phyloP scores from a whole-genome alignment of 2,329 filamentous ascomycete species.

The Sporothrix pallida region DNA sequence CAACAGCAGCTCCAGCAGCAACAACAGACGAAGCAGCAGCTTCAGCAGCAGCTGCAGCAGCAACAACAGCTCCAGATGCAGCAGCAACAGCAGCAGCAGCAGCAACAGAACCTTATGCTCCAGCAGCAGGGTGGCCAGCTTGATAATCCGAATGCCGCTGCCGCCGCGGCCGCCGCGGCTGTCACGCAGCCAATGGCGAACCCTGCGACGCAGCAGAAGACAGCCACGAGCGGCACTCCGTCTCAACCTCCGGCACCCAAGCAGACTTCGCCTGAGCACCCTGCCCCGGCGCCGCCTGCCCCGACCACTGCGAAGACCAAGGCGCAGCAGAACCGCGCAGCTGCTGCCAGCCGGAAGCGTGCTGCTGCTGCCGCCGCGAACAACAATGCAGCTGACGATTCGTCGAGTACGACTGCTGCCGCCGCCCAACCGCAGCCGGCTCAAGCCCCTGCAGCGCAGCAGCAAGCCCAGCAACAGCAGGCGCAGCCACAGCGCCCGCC shows the following conservation, averaged over 20 bases:
- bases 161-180: conserved; percentile 26
- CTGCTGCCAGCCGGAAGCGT: conserved; percentile 35
- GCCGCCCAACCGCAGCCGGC: conserved; percentile 28
- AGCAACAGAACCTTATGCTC: conserved; percentile 36
- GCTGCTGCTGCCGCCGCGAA: not conserved
- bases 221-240: not conserved
- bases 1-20: conserved; percentile 38
- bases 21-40: conserved; percentile 39
- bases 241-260: not conserved
- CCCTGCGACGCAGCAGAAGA: conserved; percentile 24
- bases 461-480: conserved; percentile 38
- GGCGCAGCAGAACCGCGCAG: conserved; percentile 32
- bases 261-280: not conserved
- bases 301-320: conserved; percentile 24
- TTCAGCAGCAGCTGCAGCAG: conserved; percentile 32
- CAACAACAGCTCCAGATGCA: conserved; percentile 33
- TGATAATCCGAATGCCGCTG: conserved; percentile 33
- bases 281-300: not conserved
- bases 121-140: conserved; percentile 39
- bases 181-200: conserved; percentile 22
- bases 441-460: conserved; percentile 32
- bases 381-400: conserved; percentile 29
- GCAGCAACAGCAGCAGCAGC: conserved; percentile 33
- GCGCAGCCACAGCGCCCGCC: conserved; percentile 40
- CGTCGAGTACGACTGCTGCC: not conserved